These are phyloP conservation scores for Rehmannia glutinosa DNA, from an alignment of 257 asterid species.

Conservation along the genomic window DNA sequence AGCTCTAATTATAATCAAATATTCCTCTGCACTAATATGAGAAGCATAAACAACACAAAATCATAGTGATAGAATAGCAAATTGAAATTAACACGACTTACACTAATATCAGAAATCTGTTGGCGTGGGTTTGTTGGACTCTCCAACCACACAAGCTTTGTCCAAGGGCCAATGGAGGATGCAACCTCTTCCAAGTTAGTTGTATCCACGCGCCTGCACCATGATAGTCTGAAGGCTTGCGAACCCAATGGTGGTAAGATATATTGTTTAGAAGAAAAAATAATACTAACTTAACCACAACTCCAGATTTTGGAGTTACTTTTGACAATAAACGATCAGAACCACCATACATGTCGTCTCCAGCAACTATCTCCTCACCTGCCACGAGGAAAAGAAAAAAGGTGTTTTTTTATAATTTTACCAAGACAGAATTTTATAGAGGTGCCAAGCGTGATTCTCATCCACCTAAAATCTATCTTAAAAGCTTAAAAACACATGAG, in stretches of 20 bases:
- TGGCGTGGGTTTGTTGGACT: conserved; percentile 98
- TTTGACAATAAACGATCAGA: conserved; percentile 88
- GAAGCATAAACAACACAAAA: not conserved
- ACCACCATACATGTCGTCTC: conserved; percentile 96
- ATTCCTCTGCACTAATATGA: not conserved
- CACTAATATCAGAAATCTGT: conserved; percentile 82
- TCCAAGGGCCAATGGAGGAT: conserved; percentile 55
- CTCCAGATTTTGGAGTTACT: conserved; percentile 77
- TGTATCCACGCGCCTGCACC: conserved; percentile 78
- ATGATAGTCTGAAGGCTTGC: conserved; percentile 10
- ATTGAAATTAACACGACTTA: conserved; percentile 25
- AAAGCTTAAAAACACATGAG: too few relatives aligned
- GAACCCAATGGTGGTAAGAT: not conserved
- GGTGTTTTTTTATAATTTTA: too few relatives aligned
- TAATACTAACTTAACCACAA: conserved; percentile 65
- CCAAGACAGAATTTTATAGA: not conserved
- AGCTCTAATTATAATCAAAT: not conserved
- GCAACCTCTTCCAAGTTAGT: conserved; percentile 73
- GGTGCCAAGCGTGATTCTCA: not conserved
- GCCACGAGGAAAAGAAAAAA: conserved; percentile 5
- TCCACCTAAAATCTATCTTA: not conserved
- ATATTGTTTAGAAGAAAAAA: not conserved
- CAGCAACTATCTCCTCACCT: conserved; percentile 94
- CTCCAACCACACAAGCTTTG: conserved; percentile 97
- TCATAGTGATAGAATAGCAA: not conserved